phyloP scores from a whole-genome alignment of 106 monocot genomes.

The Amphibolis antarctica region DNA sequence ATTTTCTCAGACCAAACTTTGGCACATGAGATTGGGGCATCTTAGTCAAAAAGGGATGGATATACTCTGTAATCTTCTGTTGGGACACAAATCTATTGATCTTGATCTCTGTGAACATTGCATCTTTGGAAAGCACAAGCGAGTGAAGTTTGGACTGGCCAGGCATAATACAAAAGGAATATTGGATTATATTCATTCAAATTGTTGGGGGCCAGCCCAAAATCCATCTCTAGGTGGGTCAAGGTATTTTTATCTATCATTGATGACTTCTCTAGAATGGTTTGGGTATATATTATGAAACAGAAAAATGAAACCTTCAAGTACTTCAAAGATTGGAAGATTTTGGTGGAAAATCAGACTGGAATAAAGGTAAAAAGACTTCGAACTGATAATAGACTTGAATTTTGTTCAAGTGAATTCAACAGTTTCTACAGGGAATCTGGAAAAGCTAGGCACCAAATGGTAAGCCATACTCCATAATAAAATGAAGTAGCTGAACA shows the following conservation, averaged over 20 bases:
- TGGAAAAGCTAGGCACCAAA: neutral
- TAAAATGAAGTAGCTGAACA: neutral
- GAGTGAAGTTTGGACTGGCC: neutral
- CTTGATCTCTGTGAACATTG: conserved; percentile 2
- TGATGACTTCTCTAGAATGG: conserved; percentile 3
- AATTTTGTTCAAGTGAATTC: neutral
- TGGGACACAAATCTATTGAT: neutral
- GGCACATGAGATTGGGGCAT: conserved; percentile 7
- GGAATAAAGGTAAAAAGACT: neutral
- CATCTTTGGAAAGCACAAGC: neutral
- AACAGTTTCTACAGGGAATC: neutral
- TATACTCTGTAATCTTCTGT: neutral
- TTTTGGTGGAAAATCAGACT: neutral
- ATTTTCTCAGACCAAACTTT: neutral
- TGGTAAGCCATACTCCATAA: neutral
- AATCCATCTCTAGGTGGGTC: conserved; percentile 2
- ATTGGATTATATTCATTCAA: conserved; percentile 3
- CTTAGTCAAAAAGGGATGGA: neutral
- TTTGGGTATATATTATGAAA: neutral
- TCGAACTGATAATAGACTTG: neutral
- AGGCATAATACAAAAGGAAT: neutral
- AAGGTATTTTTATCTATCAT: conserved; percentile 6
- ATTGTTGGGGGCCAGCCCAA: conserved; percentile 12
- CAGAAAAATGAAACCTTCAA: neutral
- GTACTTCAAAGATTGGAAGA: neutral